Percentiles rank a stretch among this genome's conserved stretches.
Conservation (phyloP, 768 basidiomycete genomes). For the Tubosaeta sp. region DNA sequence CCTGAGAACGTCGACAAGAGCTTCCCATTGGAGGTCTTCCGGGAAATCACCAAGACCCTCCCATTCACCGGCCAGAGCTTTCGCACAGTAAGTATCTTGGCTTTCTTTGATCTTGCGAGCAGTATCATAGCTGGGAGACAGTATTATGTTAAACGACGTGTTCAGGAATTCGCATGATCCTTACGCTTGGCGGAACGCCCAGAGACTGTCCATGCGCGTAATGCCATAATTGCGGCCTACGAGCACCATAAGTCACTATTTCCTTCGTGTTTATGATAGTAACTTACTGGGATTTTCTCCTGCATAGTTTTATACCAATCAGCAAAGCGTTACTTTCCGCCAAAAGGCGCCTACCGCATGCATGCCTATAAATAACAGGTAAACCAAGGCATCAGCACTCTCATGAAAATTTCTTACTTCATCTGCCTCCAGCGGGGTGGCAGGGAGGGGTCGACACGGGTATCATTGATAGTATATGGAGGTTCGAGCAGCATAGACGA, state of each 20-base stretch:
- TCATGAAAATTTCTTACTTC: constrained; percentile 46
- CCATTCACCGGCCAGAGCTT: constrained; percentile 39
- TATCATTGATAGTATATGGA: constrained; percentile 58
- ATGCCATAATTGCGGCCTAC: constrained; percentile 28
- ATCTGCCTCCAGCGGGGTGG: constrained; percentile 74
- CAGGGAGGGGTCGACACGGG: constrained; percentile 31
- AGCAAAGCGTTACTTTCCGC: neutral
- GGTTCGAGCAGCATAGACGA: constrained; percentile 84
- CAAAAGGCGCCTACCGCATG: constrained; percentile 43
- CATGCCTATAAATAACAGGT: constrained; percentile 40
- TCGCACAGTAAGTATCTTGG: constrained; percentile 54
- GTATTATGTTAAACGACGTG: constrained; percentile 1
- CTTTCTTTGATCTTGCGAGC: constrained; percentile 49
- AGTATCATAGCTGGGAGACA: constrained; percentile 40
- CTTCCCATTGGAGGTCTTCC: constrained; percentile 68
- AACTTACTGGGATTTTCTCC: constrained; percentile 47
- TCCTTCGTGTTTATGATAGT: neutral
- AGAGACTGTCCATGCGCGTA: constrained; percentile 45
- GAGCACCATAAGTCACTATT: neutral
- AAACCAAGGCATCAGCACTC: neutral
- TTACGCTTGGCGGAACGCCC: constrained; percentile 52
- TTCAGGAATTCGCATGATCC: constrained; percentile 3
- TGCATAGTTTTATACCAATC: constrained; percentile 8
- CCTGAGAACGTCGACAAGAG: constrained; percentile 76
- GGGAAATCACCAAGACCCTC: constrained; percentile 53